These are phyloP conservation scores for Teunomyces gatunensis DNA, from an alignment of 805 yeast genomes.

Conservation along the genomic window DNA sequence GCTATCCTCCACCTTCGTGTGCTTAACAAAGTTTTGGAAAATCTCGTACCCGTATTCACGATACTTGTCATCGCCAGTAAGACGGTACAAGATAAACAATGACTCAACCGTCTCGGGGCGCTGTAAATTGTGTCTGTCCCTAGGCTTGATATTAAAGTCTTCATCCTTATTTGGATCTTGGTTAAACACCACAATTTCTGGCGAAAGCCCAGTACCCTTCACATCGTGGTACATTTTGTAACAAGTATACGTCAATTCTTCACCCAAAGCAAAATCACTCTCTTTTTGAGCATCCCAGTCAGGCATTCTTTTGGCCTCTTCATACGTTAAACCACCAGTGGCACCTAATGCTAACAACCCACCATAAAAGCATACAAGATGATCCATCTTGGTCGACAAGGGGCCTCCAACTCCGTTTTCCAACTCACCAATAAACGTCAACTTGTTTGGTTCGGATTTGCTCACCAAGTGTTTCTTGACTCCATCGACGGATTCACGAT, in stretches of 20 bases:
- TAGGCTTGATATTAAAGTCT: conserved; percentile 68
- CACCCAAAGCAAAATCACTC: conserved; percentile 65
- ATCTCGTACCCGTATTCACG: conserved; percentile 90
- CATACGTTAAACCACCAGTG: conserved; percentile 64
- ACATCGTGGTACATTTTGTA: conserved; percentile 77
- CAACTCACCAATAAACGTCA: conserved; percentile 75
- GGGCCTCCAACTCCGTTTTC: conserved; percentile 63
- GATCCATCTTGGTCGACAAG: conserved; percentile 80
- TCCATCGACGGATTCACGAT: conserved; percentile 73
- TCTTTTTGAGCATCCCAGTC: conserved; percentile 60
- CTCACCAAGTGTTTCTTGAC: conserved; percentile 64
- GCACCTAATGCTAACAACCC: conserved; percentile 89
- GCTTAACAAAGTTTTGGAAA: conserved; percentile 63
- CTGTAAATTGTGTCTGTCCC: conserved; percentile 81
- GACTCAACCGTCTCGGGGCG: conserved; percentile 95
- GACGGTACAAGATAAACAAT: conserved; percentile 71
- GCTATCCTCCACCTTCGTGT: conserved; percentile 47
- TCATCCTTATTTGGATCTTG: conserved; percentile 38
- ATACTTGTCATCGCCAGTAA: conserved; percentile 77
- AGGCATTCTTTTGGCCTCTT: conserved; percentile 51
- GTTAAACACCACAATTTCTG: conserved; percentile 87
- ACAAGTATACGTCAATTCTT: conserved; percentile 76
- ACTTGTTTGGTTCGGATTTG: conserved; percentile 58
- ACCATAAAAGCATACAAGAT: conserved; percentile 87
- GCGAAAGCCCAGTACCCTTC: conserved; percentile 69